A percentile compares a stretch with the other conserved stretches of the same genome.
phyloP scores from a whole-genome alignment of 2,329 filamentous ascomycete genomes.

The Coniochaeta ligniaria region DNA sequence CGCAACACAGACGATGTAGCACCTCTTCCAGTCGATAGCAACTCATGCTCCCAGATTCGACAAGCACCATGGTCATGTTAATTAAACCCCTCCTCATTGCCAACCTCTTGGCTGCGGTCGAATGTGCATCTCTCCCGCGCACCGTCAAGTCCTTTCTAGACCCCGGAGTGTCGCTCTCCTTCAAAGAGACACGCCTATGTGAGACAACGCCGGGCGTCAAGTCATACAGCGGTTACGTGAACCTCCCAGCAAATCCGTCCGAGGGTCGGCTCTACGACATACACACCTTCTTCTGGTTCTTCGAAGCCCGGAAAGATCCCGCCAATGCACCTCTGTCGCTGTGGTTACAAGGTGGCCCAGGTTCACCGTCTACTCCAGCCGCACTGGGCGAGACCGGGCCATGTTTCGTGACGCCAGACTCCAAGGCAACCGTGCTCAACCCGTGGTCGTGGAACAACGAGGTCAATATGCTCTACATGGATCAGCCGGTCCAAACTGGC shows the following conservation, averaged over 20 bases:
- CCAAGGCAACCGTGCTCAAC: conserved; percentile 41
- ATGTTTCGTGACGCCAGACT: conserved; percentile 36
- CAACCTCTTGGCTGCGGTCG: background rate
- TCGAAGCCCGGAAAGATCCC: conserved; percentile 12
- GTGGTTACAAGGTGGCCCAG: conserved; percentile 15
- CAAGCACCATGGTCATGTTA: background rate
- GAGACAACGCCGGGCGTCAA: conserved; percentile 13
- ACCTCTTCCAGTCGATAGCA: background rate
- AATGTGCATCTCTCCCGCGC: background rate
- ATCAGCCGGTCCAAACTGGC: conserved; percentile 39
- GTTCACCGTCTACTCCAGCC: conserved; percentile 4
- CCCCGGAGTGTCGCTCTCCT: conserved; percentile 3
- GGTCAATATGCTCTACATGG: conserved; percentile 59
- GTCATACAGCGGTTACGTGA: conserved; percentile 12
- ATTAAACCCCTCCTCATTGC: background rate
- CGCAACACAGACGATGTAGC: too few species aligned
- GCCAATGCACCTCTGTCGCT: conserved; percentile 11
- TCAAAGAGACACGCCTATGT: conserved; percentile 10
- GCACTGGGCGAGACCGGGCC: conserved; percentile 12
- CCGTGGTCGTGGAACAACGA: conserved; percentile 55
- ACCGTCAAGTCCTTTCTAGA: background rate
- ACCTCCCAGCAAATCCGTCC: conserved; percentile 7
- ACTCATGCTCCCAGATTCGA: background rate
- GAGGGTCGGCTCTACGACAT: conserved; percentile 7
- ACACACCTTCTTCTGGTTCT: conserved; percentile 14